Percentiles rank a stretch among this genome's conserved stretches.
Evolutionary conservation across 768 basidiomycete genomes (phyloP).

Genomic region (Piloderma croceum): DNA sequence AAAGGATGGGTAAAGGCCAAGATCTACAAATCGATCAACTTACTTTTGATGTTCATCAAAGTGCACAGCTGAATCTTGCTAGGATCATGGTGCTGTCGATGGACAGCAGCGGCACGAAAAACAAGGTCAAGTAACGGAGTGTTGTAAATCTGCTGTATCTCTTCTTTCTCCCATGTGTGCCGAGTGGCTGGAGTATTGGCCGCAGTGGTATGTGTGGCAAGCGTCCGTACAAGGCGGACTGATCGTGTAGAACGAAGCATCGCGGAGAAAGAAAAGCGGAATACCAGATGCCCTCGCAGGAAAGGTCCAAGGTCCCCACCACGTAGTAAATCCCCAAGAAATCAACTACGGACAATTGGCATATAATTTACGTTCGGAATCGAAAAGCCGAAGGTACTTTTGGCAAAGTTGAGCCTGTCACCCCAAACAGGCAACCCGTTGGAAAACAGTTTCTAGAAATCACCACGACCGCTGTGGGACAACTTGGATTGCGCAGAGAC

Average conservation of each 20-base stretch:
- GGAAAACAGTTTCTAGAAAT: too few species aligned
- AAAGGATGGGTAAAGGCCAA: conserved; percentile 10
- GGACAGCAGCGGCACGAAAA: conserved; percentile 78
- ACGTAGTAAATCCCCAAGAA: too few species aligned
- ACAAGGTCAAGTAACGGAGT: conserved; percentile 83
- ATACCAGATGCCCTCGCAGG: conserved; percentile 11
- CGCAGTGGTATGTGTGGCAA: conserved; percentile 56
- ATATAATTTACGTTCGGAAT: too few species aligned
- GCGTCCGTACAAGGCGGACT: conserved; percentile 36
- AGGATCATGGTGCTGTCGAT: conserved; percentile 83
- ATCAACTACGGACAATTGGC: too few species aligned
- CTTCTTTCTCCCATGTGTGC: conserved; percentile 68
- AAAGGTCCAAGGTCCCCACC: too few species aligned
- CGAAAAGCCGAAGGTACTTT: too few species aligned
- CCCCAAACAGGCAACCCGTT: too few species aligned
- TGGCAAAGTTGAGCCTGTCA: too few species aligned
- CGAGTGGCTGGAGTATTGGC: conserved; percentile 29
- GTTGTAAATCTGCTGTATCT: conserved; percentile 85
- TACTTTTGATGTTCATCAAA: conserved; percentile 98
- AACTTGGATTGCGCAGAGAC: too few species aligned
- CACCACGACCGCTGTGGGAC: too few species aligned
- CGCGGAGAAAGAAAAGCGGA: conserved; percentile 11
- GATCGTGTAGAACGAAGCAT: conserved; percentile 22
- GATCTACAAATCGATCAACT: conserved; percentile 32
- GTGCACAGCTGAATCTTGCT: conserved; percentile 93